Evolutionary conservation across 2,329 filamentous ascomycete genomes (phyloP).

Genomic region (Dryadomyces quercus-mongolicae): DNA sequence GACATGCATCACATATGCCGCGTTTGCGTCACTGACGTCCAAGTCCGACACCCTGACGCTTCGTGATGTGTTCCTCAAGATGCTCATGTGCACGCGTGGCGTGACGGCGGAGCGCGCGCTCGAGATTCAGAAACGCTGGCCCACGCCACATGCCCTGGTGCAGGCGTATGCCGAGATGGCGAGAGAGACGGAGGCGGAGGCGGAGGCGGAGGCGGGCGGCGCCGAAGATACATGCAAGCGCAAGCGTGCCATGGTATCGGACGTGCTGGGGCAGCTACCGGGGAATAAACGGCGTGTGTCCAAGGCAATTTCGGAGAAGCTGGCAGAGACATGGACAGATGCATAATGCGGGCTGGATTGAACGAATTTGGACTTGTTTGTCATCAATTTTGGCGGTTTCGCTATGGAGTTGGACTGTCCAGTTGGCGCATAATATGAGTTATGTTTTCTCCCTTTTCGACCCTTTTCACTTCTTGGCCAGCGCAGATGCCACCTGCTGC

Average conservation of each 20-base stretch:
- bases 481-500: conserved; percentile 60
- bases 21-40: conserved; percentile 59
- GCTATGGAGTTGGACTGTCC: too few species aligned
- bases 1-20: conserved; percentile 52
- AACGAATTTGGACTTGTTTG: not conserved
- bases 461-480: conserved; percentile 20
- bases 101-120: conserved; percentile 68
- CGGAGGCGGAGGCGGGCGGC: too few species aligned
- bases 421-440: too few species aligned
- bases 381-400: too few species aligned
- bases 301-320: conserved; percentile 52
- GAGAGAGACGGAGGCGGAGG: conserved; percentile 33
- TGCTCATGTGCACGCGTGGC: conserved; percentile 71
- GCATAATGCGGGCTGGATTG: not conserved
- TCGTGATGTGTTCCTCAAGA: conserved; percentile 66
- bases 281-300: conserved; percentile 55
- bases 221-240: conserved; percentile 37
- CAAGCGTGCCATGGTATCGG: conserved; percentile 47
- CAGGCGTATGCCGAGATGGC: conserved; percentile 44
- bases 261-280: conserved; percentile 43
- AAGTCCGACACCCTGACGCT: conserved; percentile 66
- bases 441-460: not conserved
- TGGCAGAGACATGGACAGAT: conserved; percentile 57
- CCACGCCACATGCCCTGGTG: conserved; percentile 59
- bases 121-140: conserved; percentile 70